Conservation (phyloP, 129 eudicot species). For the Centaurea solstitialis region DNA sequence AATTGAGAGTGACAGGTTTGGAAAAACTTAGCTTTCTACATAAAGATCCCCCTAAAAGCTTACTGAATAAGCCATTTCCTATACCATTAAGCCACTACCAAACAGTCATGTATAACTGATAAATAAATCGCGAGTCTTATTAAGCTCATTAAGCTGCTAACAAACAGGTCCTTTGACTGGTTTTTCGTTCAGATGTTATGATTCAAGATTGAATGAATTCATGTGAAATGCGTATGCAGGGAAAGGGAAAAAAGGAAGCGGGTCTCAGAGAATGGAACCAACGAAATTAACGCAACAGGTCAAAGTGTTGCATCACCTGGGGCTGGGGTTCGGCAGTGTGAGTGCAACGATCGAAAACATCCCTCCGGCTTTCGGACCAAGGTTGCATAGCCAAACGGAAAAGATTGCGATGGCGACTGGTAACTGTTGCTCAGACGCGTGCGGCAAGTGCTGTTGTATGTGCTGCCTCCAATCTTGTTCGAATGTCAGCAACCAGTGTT, state of each 20-base stretch:
- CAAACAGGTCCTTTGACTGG: background rate
- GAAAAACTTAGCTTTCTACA: no score
- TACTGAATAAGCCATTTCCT: no score
- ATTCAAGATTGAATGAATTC: background rate
- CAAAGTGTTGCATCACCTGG: slow-evolving; percentile 35
- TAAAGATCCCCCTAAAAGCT: no score
- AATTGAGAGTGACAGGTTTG: no score
- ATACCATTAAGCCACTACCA: no score
- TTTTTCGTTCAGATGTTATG: background rate
- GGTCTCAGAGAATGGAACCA: slow-evolving; percentile 26
- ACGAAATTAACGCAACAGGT: slow-evolving; percentile 20
- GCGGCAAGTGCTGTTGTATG: slow-evolving; percentile 71
- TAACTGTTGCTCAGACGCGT: slow-evolving; percentile 56
- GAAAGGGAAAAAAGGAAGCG: slow-evolving; percentile 32
- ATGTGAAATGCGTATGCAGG: slow-evolving; percentile 14
- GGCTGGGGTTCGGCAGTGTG: slow-evolving; percentile 73
- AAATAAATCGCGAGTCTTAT: no score
- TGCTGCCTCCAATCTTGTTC: slow-evolving; percentile 72
- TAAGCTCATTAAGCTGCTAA: no score
- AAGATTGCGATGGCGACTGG: slow-evolving; percentile 56
- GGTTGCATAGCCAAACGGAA: slow-evolving; percentile 57
- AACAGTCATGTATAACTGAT: no score
- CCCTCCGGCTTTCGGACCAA: slow-evolving; percentile 53
- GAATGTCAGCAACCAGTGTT: slow-evolving; percentile 57
- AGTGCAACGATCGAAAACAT: slow-evolving; percentile 68